Percentiles rank a stretch among this genome's conserved stretches.
phyloP scores from a whole-genome alignment of 129 eudicot species.

The Chrysanthemum lavandulifolium region DNA sequence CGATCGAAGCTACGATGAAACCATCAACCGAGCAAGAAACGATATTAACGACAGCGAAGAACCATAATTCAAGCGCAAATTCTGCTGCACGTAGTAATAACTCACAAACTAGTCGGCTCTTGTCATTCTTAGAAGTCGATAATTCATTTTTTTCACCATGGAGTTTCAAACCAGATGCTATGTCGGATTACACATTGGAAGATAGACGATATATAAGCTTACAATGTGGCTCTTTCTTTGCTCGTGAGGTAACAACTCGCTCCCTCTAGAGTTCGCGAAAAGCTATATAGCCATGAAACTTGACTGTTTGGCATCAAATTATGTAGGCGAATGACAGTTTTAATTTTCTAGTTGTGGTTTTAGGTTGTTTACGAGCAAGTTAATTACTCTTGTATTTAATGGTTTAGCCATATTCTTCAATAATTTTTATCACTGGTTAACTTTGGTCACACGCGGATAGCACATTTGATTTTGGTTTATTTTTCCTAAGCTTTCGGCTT shows the following conservation, averaged over 20 bases:
- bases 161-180: conserved; percentile 18
- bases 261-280: not conserved
- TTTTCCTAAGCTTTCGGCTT: too few species aligned
- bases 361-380: too few species aligned
- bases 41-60: not conserved
- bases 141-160: conserved; percentile 19
- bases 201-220: conserved; percentile 4
- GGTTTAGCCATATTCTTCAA: too few species aligned
- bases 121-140: conserved; percentile 19
- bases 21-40: not conserved
- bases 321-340: too few species aligned
- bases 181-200: not conserved
- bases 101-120: not conserved
- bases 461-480: too few species aligned
- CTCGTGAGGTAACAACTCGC: conserved; percentile 5
- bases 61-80: not conserved
- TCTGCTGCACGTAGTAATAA: not conserved
- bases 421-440: too few species aligned
- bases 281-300: too few species aligned
- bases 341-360: too few species aligned
- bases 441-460: too few species aligned
- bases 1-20: not conserved
- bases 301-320: too few species aligned
- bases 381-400: too few species aligned
- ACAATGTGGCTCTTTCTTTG: conserved; percentile 15